A percentile compares a stretch with the other conserved stretches of the same genome.
Evolutionary conservation across 495 filamentous ascomycete species (phyloP).

Genomic region (Pseudevernia furfuracea): DNA sequence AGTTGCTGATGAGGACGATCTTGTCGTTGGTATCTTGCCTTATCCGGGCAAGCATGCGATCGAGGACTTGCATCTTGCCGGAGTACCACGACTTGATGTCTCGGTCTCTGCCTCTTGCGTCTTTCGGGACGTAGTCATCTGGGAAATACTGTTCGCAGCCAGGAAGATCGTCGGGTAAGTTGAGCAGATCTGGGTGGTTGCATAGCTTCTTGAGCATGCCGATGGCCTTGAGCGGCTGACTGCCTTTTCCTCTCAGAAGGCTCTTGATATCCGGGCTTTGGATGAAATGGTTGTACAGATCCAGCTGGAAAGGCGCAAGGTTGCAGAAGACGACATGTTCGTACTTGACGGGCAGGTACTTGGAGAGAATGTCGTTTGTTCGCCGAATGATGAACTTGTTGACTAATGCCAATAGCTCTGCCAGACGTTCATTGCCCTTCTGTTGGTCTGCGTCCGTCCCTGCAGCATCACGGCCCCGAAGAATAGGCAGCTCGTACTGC

Average conservation of each 20-base stretch:
- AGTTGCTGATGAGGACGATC: constrained; percentile 98
- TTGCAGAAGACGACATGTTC: constrained; percentile 99
- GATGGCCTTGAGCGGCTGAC: constrained; percentile 93
- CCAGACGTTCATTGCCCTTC: constrained; percentile 75
- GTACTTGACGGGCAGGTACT: constrained; percentile 98
- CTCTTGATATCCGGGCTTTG: constrained; percentile 91
- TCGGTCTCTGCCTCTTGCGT: constrained; percentile 78
- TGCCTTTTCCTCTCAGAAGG: constrained; percentile 86
- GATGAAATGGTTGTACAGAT: constrained; percentile 94
- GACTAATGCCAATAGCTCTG: constrained; percentile 73
- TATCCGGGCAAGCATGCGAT: constrained; percentile 96
- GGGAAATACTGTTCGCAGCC: constrained; percentile 79
- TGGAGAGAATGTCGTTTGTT: constrained; percentile 95
- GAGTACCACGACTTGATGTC: constrained; percentile 95
- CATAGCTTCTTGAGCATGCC: constrained; percentile 95
- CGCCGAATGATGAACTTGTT: constrained; percentile 99
- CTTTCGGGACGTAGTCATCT: constrained; percentile 81
- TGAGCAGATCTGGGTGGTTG: constrained; percentile 93
- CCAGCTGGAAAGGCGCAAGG: constrained; percentile 82
- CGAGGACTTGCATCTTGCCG: constrained; percentile 96
- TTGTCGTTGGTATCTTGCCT: constrained; percentile 97
- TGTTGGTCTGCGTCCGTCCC: constrained; percentile 75
- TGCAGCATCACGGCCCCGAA: constrained; percentile 84
- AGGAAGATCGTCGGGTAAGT: constrained; percentile 74
- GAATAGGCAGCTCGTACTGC: constrained; percentile 85